Percentiles rank a stretch among this genome's conserved stretches.
These are phyloP conservation scores for Cercophora newfieldiana DNA, from an alignment of 495 filamentous ascomycete species.

Conservation along the genomic window DNA sequence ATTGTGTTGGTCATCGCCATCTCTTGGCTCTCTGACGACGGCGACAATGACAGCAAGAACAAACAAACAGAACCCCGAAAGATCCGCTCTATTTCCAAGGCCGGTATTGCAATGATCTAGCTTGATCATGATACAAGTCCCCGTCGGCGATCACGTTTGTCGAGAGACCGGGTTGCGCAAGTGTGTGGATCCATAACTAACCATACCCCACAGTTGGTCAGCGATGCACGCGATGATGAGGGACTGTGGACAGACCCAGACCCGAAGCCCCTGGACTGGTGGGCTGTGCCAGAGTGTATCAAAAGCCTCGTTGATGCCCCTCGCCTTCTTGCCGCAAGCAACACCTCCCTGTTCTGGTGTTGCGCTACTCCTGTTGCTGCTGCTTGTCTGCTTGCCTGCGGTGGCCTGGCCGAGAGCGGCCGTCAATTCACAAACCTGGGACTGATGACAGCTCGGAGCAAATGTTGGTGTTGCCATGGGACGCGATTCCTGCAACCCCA, in stretches of 20 bases:
- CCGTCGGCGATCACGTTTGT: slow-evolving; percentile 8
- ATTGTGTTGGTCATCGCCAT: background rate
- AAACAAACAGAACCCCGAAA: too few relatives aligned
- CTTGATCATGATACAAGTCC: slow-evolving; percentile 9
- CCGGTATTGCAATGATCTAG: background rate
- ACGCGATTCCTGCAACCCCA: slow-evolving; percentile 13
- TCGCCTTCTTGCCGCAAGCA: background rate
- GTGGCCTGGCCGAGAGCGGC: background rate
- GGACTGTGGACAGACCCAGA: background rate
- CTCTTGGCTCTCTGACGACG: background rate
- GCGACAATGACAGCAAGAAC: too few relatives aligned
- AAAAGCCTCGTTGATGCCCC: slow-evolving; percentile 23
- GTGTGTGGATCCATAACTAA: background rate
- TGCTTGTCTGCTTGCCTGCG: background rate
- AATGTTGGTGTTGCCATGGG: background rate
- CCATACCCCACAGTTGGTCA: slow-evolving; percentile 12
- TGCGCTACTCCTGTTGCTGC: background rate
- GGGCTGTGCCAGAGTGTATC: slow-evolving; percentile 21
- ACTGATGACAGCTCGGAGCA: background rate
- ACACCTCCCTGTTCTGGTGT: background rate
- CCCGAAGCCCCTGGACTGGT: background rate
- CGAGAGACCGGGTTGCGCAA: slow-evolving; percentile 15
- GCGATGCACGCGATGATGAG: background rate
- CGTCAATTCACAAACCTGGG: background rate
- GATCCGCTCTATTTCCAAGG: background rate